phyloP scores from a whole-genome alignment of 2,329 filamentous ascomycete genomes.

The Chaetothyriales sp. region DNA sequence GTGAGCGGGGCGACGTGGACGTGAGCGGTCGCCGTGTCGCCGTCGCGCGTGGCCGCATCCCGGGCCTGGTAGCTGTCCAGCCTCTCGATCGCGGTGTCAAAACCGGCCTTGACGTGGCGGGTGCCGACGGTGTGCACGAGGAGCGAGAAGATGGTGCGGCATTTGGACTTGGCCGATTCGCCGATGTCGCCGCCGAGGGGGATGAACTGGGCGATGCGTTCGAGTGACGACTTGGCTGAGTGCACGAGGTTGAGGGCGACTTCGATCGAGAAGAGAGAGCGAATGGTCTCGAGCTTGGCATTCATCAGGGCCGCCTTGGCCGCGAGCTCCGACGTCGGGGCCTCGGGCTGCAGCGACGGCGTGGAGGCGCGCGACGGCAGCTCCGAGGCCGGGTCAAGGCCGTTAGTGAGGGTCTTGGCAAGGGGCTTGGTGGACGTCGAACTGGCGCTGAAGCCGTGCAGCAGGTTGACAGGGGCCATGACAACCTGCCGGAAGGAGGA shows the following conservation, averaged over 20 bases:
- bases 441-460: conserved; percentile 57
- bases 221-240: conserved; percentile 72
- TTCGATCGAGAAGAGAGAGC: conserved; percentile 90
- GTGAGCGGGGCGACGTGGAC: conserved; percentile 66
- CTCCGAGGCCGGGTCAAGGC: conserved; percentile 7
- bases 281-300: conserved; percentile 83
- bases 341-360: conserved; percentile 43
- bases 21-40: conserved; percentile 32
- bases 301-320: conserved; percentile 98
- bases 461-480: conserved; percentile 93
- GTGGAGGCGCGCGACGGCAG: conserved; percentile 23
- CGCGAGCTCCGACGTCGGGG: conserved; percentile 78
- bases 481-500: conserved; percentile 97
- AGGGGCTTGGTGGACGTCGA: conserved; percentile 34
- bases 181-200: conserved; percentile 65
- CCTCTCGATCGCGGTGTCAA: conserved; percentile 83
- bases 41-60: conserved; percentile 30
- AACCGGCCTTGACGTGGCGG: conserved; percentile 80
- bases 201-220: conserved; percentile 72
- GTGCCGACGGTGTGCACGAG: conserved; percentile 73
- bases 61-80: conserved; percentile 83
- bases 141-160: conserved; percentile 73
- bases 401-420: conserved; percentile 20
- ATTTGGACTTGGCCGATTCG: conserved; percentile 74
- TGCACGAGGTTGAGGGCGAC: conserved; percentile 83